These are phyloP conservation scores for Lepidopterella palustris DNA, from an alignment of 495 filamentous ascomycete genomes.

Conservation along the genomic window DNA sequence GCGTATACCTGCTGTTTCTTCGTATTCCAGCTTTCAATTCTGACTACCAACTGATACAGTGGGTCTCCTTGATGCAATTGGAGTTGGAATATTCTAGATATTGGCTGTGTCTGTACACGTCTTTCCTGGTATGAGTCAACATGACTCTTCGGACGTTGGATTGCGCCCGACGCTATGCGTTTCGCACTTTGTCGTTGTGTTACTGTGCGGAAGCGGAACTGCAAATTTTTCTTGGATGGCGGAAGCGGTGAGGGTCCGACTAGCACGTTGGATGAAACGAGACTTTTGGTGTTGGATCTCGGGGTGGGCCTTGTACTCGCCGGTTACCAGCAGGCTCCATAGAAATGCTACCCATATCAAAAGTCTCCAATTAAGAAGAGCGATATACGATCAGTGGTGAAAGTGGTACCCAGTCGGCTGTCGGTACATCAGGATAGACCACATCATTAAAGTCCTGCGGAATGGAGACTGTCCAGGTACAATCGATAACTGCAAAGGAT, in stretches of 20 bases:
- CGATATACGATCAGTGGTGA: too few relatives aligned
- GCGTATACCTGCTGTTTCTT: neutral
- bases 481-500: too few relatives aligned
- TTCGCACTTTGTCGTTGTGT: neutral
- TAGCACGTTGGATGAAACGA: conserved; percentile 6
- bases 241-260: conserved; percentile 22
- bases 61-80: neutral
- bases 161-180: neutral
- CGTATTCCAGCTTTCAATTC: neutral
- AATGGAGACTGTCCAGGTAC: too few relatives aligned
- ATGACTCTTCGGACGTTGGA: neutral
- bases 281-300: neutral
- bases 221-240: conserved; percentile 4
- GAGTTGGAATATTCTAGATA: conserved; percentile 1
- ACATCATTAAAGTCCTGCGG: too few relatives aligned
- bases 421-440: too few relatives aligned
- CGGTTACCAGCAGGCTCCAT: neutral
- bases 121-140: neutral
- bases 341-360: neutral
- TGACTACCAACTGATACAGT: neutral
- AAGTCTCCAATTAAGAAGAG: too few relatives aligned
- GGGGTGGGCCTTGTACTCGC: neutral
- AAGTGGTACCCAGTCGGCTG: too few relatives aligned
- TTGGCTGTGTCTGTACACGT: neutral
- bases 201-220: conserved; percentile 9